A percentile compares a stretch with the other conserved stretches of the same genome.
phyloP scores from a whole-genome alignment of 108 stramenopile genomes.

The Fragilaria crotonensis region DNA sequence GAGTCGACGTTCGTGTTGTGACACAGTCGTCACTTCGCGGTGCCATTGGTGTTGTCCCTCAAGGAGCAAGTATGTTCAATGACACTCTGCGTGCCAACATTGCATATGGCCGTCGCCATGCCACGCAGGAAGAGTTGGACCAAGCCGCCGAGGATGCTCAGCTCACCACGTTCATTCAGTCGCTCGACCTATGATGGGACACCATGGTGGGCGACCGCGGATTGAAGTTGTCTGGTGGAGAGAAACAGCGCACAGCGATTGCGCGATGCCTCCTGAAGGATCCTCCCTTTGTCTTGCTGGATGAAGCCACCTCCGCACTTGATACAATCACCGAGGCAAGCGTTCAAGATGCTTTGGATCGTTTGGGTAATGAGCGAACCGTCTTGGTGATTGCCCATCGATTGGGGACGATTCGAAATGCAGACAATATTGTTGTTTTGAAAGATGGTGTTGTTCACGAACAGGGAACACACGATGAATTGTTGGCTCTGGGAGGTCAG shows the following conservation, averaged over 20 bases:
- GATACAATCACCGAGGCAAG: slow-evolving; percentile 84
- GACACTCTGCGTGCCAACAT: slow-evolving; percentile 90
- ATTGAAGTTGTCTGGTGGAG: slow-evolving; percentile 74
- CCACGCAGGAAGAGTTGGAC: slow-evolving; percentile 62
- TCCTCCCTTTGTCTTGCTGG: slow-evolving; percentile 79
- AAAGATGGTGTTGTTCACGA: slow-evolving; percentile 89
- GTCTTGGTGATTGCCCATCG: slow-evolving; percentile 97
- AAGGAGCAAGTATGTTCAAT: slow-evolving; percentile 90
- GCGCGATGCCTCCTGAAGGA: slow-evolving; percentile 90
- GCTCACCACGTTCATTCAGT: slow-evolving; percentile 70
- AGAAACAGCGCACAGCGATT: slow-evolving; percentile 73
- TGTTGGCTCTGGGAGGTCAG: slow-evolving; percentile 63
- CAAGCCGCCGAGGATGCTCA: slow-evolving; percentile 71
- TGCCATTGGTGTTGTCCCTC: slow-evolving; percentile 92
- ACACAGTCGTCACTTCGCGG: slow-evolving; percentile 76
- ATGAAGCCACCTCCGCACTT: slow-evolving; percentile 37
- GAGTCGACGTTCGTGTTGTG: slow-evolving; percentile 77
- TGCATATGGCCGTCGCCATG: slow-evolving; percentile 65
- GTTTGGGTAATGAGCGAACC: slow-evolving; percentile 78
- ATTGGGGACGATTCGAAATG: slow-evolving; percentile 90
- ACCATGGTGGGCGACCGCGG: slow-evolving; percentile 96
- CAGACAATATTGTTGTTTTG: slow-evolving; percentile 96
- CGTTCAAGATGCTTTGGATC: slow-evolving; percentile 95
- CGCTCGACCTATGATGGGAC: slow-evolving; percentile 84
- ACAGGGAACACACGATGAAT: slow-evolving; percentile 93